Conservation (phyloP, 768 basidiomycete genomes). For the Hygrophorus russula region DNA sequence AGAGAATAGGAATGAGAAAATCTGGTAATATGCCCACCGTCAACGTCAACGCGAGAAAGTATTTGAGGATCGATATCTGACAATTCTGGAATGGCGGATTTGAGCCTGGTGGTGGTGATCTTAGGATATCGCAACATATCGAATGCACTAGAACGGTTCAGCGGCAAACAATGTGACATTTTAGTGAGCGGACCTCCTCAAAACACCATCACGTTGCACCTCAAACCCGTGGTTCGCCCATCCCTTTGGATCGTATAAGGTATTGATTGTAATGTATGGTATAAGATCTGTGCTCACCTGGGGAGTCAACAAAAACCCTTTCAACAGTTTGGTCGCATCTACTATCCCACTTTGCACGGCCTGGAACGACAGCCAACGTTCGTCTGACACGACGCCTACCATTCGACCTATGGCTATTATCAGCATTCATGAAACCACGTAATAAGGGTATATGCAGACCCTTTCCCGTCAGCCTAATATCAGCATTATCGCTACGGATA, state of each 20-base stretch:
- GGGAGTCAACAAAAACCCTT: constrained; percentile 27
- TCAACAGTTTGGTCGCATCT: constrained; percentile 24
- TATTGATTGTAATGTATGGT: not conserved
- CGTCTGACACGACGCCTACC: constrained; percentile 35
- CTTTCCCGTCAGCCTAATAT: constrained; percentile 67
- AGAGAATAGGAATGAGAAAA: not conserved
- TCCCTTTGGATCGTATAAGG: constrained; percentile 13
- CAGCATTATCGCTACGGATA: constrained; percentile 83
- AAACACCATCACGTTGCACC: constrained; percentile 34
- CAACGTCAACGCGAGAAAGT: constrained; percentile 53
- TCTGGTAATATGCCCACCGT: constrained; percentile 34
- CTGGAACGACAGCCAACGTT: constrained; percentile 29
- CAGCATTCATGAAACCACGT: not conserved
- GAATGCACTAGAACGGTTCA: constrained; percentile 44
- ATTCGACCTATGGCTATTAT: constrained; percentile 21
- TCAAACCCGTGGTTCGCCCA: constrained; percentile 31
- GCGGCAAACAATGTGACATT: no score
- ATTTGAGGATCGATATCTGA: constrained; percentile 36
- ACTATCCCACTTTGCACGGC: constrained; percentile 20
- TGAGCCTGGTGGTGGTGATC: constrained; percentile 33
- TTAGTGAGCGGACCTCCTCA: constrained; percentile 22
- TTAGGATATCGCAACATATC: constrained; percentile 56
- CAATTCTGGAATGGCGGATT: constrained; percentile 37
- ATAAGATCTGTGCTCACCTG: constrained; percentile 19
- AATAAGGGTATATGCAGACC: constrained; percentile 26